These are phyloP conservation scores for Neonectria coccinea DNA, from an alignment of 2,329 filamentous ascomycete genomes.

Conservation along the genomic window DNA sequence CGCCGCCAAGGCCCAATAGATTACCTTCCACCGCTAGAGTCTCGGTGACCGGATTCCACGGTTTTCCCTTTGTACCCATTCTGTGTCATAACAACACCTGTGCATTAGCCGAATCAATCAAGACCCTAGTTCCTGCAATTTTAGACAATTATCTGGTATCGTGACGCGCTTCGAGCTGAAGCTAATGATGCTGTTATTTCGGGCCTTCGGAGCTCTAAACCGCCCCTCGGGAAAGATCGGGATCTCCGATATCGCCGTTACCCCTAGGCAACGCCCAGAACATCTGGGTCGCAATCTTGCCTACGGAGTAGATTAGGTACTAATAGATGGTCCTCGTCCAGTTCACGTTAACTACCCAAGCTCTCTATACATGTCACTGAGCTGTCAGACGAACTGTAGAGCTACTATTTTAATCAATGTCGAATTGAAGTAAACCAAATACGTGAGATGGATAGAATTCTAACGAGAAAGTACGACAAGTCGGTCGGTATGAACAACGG, in stretches of 20 bases:
- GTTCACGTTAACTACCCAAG: not conserved
- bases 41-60: slow-evolving; percentile 51
- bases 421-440: not conserved
- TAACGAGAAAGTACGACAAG: slow-evolving; percentile 16
- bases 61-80: slow-evolving; percentile 66
- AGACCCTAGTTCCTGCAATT: slow-evolving; percentile 47
- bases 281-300: slow-evolving; percentile 22
- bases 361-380: not conserved
- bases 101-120: slow-evolving; percentile 70
- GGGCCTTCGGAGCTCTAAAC: slow-evolving; percentile 39
- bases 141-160: slow-evolving; percentile 32
- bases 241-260: slow-evolving; percentile 40
- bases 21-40: slow-evolving; percentile 51
- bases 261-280: slow-evolving; percentile 33
- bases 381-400: not conserved
- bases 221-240: slow-evolving; percentile 44
- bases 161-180: slow-evolving; percentile 38
- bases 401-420: not conserved
- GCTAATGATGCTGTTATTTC: slow-evolving; percentile 31
- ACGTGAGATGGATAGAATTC: slow-evolving; percentile 6
- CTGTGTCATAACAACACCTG: slow-evolving; percentile 70
- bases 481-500: slow-evolving; percentile 26
- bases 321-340: not conserved
- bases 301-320: not conserved
- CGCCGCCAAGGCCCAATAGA: slow-evolving; percentile 73